phyloP scores from a whole-genome alignment of 2,329 filamentous ascomycete genomes.

The Colletotrichum lentis region DNA sequence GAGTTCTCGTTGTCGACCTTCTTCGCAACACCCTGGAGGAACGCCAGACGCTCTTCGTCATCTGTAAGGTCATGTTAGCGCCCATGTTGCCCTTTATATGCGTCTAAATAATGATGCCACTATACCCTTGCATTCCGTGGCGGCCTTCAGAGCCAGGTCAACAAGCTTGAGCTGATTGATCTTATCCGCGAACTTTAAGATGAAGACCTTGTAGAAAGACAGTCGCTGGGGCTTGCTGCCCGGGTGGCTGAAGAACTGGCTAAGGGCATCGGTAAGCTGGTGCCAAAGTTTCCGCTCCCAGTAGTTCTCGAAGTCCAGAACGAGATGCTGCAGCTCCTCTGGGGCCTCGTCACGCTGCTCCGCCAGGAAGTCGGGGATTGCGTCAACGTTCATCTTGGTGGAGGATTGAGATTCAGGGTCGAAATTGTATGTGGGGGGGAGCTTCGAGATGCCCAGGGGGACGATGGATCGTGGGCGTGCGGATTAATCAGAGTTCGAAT shows the following conservation, averaged over 20 bases:
- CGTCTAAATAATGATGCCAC: slow-evolving; percentile 25
- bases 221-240: slow-evolving; percentile 86
- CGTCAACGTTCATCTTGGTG: slow-evolving; percentile 78
- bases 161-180: slow-evolving; percentile 99
- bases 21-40: slow-evolving; percentile 82
- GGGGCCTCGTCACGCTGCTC: slow-evolving; percentile 89
- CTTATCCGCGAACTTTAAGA: slow-evolving; percentile 95
- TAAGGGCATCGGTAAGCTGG: slow-evolving; percentile 88
- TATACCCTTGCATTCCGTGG: slow-evolving; percentile 81
- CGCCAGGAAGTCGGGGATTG: slow-evolving; percentile 89
- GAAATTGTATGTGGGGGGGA: slow-evolving; percentile 13
- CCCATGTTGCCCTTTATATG: too few relatives aligned
- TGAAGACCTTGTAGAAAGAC: slow-evolving; percentile 91
- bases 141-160: slow-evolving; percentile 85
- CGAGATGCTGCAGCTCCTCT: slow-evolving; percentile 84
- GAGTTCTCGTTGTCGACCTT: slow-evolving; percentile 92
- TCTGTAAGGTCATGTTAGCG: slow-evolving; percentile 60
- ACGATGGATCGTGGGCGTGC: slow-evolving; percentile 6
- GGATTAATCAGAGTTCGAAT: not conserved
- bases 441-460: slow-evolving; percentile 24
- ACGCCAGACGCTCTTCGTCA: slow-evolving; percentile 83
- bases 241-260: slow-evolving; percentile 86
- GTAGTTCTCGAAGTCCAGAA: slow-evolving; percentile 92
- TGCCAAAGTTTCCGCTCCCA: slow-evolving; percentile 99
- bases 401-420: slow-evolving; percentile 17